These are phyloP conservation scores for Claviceps pazoutovae DNA, from an alignment of 2,329 filamentous ascomycete genomes.

Conservation along the genomic window DNA sequence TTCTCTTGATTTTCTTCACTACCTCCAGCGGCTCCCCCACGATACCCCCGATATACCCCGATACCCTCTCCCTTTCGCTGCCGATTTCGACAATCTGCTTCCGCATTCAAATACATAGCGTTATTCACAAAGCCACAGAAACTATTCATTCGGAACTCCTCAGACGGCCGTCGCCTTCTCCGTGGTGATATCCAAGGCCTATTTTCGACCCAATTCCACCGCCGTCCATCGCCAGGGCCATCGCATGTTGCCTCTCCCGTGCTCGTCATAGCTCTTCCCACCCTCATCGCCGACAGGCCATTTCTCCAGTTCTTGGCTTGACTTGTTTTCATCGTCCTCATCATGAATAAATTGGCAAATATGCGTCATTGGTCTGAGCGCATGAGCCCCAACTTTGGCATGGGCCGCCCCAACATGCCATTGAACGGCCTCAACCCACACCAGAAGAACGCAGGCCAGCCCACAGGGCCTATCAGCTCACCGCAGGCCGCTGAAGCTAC, in stretches of 20 bases:
- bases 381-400: slow-evolving; percentile 55
- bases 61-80: slow-evolving; percentile 9
- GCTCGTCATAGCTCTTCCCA: slow-evolving; percentile 1
- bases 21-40: not conserved
- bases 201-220: slow-evolving; percentile 14
- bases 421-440: slow-evolving; percentile 42
- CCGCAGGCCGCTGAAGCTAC: slow-evolving; percentile 59
- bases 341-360: slow-evolving; percentile 57
- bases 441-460: slow-evolving; percentile 38
- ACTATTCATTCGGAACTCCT: not conserved
- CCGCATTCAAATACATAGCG: not conserved
- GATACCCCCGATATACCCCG: slow-evolving; percentile 10
- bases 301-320: not conserved
- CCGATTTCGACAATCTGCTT: slow-evolving; percentile 6
- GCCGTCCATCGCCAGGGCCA: slow-evolving; percentile 7
- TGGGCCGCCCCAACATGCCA: slow-evolving; percentile 45
- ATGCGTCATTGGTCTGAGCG: slow-evolving; percentile 61
- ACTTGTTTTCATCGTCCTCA: slow-evolving; percentile 18
- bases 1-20: slow-evolving; percentile 4
- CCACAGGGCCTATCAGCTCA: slow-evolving; percentile 45
- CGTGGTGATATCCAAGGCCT: slow-evolving; percentile 13
- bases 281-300: slow-evolving; percentile 3
- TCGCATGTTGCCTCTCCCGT: slow-evolving; percentile 3
- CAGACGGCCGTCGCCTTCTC: not conserved
- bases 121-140: too few species aligned